Conservation (phyloP, 139 green algal genomes). For the Picochlorum costavermella region DNA sequence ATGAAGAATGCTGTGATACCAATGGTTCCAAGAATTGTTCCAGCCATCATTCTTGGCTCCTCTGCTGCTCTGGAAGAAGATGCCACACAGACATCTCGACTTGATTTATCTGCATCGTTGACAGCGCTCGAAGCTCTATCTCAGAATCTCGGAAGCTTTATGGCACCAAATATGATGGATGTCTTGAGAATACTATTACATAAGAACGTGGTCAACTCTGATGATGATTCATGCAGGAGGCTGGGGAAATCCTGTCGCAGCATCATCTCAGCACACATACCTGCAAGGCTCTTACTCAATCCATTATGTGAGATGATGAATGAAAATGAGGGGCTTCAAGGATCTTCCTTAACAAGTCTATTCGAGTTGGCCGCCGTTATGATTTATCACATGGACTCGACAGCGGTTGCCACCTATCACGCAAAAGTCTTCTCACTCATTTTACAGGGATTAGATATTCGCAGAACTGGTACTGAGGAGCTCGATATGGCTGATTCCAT, state of each 20-base stretch:
- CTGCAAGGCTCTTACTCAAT: conserved; percentile 59
- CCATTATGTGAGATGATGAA: conserved; percentile 47
- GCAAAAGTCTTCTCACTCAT: conserved; percentile 59
- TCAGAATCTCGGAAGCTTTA: conserved; percentile 46
- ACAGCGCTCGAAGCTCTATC: conserved; percentile 53
- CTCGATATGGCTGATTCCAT: conserved; percentile 14
- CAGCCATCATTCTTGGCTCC: conserved; percentile 32
- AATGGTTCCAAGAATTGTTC: conserved; percentile 40
- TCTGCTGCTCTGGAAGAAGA: neutral
- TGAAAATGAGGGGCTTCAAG: conserved; percentile 18
- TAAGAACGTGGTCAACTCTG: conserved; percentile 19
- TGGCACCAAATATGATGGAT: conserved; percentile 51
- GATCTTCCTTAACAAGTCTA: conserved; percentile 14
- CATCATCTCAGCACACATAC: conserved; percentile 32
- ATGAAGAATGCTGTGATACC: conserved; percentile 46
- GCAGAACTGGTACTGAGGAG: conserved; percentile 14
- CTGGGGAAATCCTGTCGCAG: conserved; percentile 24
- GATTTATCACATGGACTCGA: conserved; percentile 48
- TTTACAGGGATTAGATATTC: conserved; percentile 64
- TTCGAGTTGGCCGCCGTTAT: conserved; percentile 43
- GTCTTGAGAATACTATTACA: conserved; percentile 55
- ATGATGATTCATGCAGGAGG: conserved; percentile 6
- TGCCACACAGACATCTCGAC: conserved; percentile 1
- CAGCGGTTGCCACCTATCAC: conserved; percentile 40
- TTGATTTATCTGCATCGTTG: conserved; percentile 44